phyloP scores from a whole-genome alignment of 306 rosid species.

The Gastrolobium villosum region DNA sequence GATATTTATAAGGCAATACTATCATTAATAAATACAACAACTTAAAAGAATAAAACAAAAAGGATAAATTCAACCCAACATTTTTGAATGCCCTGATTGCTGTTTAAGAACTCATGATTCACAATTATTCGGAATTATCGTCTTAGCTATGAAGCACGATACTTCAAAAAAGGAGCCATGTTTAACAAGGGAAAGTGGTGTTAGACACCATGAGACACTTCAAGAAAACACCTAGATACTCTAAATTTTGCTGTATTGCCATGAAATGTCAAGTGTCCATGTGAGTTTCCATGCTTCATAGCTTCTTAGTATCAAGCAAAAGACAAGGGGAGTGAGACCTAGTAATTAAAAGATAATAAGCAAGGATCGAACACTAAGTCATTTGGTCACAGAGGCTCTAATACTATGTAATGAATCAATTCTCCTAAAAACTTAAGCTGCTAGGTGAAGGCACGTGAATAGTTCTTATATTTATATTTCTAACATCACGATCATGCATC shows the following conservation, averaged over 20 bases:
- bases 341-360: slow-evolving; percentile 8
- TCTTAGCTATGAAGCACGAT: not conserved
- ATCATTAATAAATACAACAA: not conserved
- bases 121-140: not conserved
- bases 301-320: slow-evolving; percentile 16
- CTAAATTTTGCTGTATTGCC: not conserved
- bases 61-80: not conserved
- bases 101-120: not conserved
- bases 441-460: too few relatives aligned
- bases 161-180: not conserved
- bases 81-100: not conserved
- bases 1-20: not conserved
- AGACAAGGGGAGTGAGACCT: not conserved
- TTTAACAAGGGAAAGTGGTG: not conserved
- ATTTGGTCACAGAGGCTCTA: too few relatives aligned
- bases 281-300: slow-evolving; percentile 15
- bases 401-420: too few relatives aligned
- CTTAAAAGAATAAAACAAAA: not conserved
- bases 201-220: not conserved
- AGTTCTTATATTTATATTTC: too few relatives aligned
- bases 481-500: not conserved
- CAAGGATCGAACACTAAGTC: not conserved
- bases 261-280: not conserved
- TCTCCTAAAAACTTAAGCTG: too few relatives aligned
- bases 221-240: not conserved